These are phyloP conservation scores for Pulveroboletus sp. DNA, from an alignment of 768 basidiomycete genomes.

Conservation along the genomic window DNA sequence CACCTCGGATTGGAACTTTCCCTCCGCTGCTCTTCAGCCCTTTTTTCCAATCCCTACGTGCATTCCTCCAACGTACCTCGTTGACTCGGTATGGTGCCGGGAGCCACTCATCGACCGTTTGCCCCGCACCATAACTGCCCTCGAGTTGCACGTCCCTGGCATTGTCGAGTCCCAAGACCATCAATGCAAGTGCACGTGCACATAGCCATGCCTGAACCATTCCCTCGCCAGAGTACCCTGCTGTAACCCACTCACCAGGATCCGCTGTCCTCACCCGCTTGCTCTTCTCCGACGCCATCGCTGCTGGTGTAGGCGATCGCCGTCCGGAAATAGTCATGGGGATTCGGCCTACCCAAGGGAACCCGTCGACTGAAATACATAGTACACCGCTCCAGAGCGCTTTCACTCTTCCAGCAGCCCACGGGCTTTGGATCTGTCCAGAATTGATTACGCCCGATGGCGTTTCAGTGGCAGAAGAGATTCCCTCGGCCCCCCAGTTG, in stretches of 20 bases:
- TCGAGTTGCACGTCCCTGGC: constrained; percentile 9
- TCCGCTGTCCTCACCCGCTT: constrained; percentile 10
- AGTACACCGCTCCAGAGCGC: constrained; percentile 64
- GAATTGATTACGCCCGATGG: constrained; percentile 13
- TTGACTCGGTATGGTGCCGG: constrained; percentile 21
- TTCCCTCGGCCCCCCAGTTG: constrained; percentile 43
- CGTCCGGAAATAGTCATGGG: constrained; percentile 49
- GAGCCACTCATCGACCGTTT: constrained; percentile 25
- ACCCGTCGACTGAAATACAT: constrained; percentile 56
- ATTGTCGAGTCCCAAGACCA: constrained; percentile 48
- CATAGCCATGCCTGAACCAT: constrained; percentile 72
- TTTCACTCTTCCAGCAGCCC: constrained; percentile 48
- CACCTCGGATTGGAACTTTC: constrained; percentile 9
- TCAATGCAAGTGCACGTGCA: constrained; percentile 54
- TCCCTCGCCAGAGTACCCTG: constrained; percentile 71
- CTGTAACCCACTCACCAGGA: constrained; percentile 70
- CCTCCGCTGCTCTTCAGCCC: background rate
- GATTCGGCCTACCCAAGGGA: constrained; percentile 71
- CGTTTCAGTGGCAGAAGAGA: constrained; percentile 15
- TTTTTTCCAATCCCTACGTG: constrained; percentile 3
- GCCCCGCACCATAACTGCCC: constrained; percentile 18
- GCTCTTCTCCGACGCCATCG: constrained; percentile 1
- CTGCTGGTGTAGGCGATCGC: constrained; percentile 11
- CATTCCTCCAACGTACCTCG: constrained; percentile 11
- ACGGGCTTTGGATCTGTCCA: constrained; percentile 14